Conservation (phyloP, 1,284 basidiomycete species). For the Ceratobasidium sp. region DNA sequence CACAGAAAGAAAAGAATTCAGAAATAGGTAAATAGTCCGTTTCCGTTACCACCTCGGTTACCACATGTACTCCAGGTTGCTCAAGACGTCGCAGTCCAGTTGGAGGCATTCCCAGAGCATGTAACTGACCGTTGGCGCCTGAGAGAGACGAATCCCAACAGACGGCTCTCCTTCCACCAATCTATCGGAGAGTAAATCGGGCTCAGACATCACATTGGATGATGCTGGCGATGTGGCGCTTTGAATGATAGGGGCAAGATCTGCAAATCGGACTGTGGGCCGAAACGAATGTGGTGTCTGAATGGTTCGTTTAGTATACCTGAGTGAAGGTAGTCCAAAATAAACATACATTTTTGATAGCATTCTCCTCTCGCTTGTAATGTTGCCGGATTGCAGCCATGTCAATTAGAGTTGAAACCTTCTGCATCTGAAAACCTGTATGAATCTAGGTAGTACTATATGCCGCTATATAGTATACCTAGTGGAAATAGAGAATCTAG, state of each 20-base stretch:
- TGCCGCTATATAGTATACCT: no score
- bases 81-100: no score
- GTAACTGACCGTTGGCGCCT: slow-evolving; percentile 47
- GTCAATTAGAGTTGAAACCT: slow-evolving; percentile 27
- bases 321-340: background rate
- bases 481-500: no score
- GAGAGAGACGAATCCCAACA: background rate
- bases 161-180: background rate
- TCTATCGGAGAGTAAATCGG: background rate
- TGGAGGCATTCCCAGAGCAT: no score
- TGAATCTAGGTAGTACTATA: no score
- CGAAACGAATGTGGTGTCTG: background rate
- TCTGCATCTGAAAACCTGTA: background rate
- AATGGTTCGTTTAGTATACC: background rate
- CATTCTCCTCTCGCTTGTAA: slow-evolving; percentile 1
- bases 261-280: slow-evolving; percentile 13
- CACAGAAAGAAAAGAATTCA: no score
- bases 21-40: no score
- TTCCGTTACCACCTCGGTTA: no score
- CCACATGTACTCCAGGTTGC: no score
- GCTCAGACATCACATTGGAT: background rate
- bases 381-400: slow-evolving; percentile 16
- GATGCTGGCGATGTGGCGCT: background rate
- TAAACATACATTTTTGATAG: background rate
- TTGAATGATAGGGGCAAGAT: background rate